phyloP scores from a whole-genome alignment of 371 early-diverging fungal genomes.

The Mucor lusitanicus region DNA sequence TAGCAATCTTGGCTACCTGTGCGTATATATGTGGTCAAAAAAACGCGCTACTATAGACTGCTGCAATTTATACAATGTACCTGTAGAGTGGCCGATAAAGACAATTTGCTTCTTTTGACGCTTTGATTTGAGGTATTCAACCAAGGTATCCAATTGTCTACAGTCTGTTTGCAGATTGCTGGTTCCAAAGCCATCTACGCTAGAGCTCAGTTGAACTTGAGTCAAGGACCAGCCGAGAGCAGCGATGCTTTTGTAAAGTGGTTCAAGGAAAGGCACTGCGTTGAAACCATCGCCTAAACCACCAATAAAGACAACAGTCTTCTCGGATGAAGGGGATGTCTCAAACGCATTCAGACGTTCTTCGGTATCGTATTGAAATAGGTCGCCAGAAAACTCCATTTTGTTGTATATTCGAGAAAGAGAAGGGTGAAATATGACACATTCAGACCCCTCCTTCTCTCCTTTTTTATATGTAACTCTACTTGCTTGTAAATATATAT shows the following conservation, averaged over 20 bases:
- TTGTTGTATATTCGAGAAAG: neutral
- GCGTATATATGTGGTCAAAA: too few species aligned
- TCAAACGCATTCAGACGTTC: slow-evolving; percentile 47
- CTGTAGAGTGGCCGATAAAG: slow-evolving; percentile 58
- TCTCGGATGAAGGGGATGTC: slow-evolving; percentile 35
- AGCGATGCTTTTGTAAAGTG: slow-evolving; percentile 27
- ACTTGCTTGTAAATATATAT: too few species aligned
- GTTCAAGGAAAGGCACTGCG: slow-evolving; percentile 45
- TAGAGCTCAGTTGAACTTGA: slow-evolving; percentile 54
- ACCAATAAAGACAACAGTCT: slow-evolving; percentile 48
- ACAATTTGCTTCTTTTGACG: slow-evolving; percentile 44
- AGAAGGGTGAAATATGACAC: slow-evolving; percentile 4
- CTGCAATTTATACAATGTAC: neutral
- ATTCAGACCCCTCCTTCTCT: neutral
- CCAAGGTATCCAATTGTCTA: slow-evolving; percentile 44
- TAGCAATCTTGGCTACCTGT: slow-evolving; percentile 54
- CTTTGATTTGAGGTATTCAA: slow-evolving; percentile 32
- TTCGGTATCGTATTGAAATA: slow-evolving; percentile 21
- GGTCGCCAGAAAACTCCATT: slow-evolving; percentile 23
- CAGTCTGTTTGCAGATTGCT: slow-evolving; percentile 43
- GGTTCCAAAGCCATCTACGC: slow-evolving; percentile 52
- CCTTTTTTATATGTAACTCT: neutral
- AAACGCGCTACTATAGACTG: too few species aligned
- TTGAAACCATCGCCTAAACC: slow-evolving; percentile 56
- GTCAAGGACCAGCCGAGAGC: slow-evolving; percentile 42